Base-by-base conservation (phyloP, 164 flowering plant species). In the Cinnamomum micranthum region DNA sequence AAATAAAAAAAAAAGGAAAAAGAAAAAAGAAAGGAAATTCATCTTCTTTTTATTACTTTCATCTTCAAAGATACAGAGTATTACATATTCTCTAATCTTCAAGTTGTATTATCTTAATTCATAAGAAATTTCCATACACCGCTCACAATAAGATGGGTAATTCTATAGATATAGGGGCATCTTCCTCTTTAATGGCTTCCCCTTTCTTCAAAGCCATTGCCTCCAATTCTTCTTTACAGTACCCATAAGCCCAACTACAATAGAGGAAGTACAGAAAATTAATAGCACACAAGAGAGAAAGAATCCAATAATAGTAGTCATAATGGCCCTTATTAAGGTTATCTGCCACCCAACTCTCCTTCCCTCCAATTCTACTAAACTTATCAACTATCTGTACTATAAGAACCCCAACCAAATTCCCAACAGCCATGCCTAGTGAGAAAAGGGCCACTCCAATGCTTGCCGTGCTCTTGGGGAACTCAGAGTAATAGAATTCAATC, bases 401-500 rank as follows among this genome's bases (percentile, higher is more conserved):
- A 1, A 79, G 74, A 67, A 83, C 84, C 0, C 88, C 94, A 12
- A 92, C 10, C 86, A 92, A 72, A 71, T 80, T 89, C 7, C 83
- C 98, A 47, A 90, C 81, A 0, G 83, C 92, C 91, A 87, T 86
- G 17, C 93, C 92, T 1, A 92, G 73, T 7, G 85, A 83, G 14
- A 84, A 85, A 5, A 94, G 81, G 9, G 91, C 63, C 1, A 86
- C 65, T 2, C 87, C 97, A 31, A 92, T 81, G 71, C 93, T 92
- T 0, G 96, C 85, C 96, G 92, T 92, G 71, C 80, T 87, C 77
- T 84, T 91, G 0, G 98, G 97, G 70, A 92, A 81, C 82, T 92
- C 89, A 0, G 89, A 77, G 78, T 92, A 94, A 77, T 82, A 94
- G 60, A 92, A 94, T 79, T 94, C 92, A 0, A 82, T 88, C 65